Conservation (phyloP, 208 protist genomes). For the Leishmania arabica region DNA sequence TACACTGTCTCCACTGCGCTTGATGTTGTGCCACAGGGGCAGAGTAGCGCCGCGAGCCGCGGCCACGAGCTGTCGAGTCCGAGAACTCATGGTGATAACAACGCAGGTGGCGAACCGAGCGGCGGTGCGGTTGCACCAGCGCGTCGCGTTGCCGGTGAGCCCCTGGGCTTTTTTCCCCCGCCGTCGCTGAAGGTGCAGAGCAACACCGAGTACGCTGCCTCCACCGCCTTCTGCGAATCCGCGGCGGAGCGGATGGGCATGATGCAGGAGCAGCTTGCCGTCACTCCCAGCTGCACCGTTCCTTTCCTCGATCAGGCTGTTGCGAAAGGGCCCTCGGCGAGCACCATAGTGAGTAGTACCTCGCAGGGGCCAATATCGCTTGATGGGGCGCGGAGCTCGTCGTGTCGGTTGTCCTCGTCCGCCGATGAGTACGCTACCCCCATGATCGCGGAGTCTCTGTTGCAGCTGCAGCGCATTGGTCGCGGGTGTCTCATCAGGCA, state of each 20-base stretch:
- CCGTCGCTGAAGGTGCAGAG: conserved; percentile 10
- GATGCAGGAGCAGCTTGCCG: conserved; percentile 13
- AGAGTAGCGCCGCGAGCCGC: neutral
- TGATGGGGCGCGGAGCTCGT: neutral
- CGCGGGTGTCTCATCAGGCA: conserved; percentile 32
- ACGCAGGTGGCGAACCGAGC: neutral
- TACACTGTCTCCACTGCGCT: neutral
- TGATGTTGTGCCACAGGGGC: neutral
- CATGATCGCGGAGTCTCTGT: neutral
- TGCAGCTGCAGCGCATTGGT: conserved; percentile 28
- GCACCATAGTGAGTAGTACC: neutral
- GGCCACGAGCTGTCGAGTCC: neutral
- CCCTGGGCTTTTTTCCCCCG: neutral
- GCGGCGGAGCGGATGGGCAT: conserved; percentile 22
- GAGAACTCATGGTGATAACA: neutral
- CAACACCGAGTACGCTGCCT: neutral
- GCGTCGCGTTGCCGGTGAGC: neutral
- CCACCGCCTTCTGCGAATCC: conserved; percentile 8
- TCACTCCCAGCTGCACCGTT: conserved; percentile 14
- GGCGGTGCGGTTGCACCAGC: neutral
- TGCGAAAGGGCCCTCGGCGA: conserved; percentile 4
- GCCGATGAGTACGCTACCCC: neutral
- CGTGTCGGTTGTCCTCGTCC: neutral
- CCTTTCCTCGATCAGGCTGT: conserved; percentile 17
- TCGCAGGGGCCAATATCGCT: neutral